Evolutionary conservation across 257 asterid species (phyloP).

Genomic region (Penstemon eatonii): DNA sequence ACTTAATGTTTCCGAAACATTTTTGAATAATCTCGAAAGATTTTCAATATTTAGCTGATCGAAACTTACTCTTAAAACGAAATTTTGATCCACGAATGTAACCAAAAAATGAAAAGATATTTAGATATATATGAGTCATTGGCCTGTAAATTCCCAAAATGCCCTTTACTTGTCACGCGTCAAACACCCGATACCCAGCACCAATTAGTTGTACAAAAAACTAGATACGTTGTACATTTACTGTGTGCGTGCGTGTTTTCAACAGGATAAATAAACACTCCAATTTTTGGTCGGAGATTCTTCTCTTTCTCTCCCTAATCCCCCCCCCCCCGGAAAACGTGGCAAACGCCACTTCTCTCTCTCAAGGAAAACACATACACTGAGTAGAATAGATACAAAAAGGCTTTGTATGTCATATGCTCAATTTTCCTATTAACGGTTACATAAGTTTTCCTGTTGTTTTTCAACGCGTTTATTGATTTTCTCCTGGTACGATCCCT

Average conservation of each 20-base stretch:
- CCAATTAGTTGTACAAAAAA: conserved; percentile 26
- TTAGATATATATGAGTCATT: too few relatives aligned
- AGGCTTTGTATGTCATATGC: conserved; percentile 13
- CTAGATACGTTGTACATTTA: conserved; percentile 31
- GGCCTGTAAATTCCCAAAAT: conserved; percentile 17
- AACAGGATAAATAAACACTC: conserved; percentile 25
- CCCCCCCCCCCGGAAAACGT: conserved; percentile 40
- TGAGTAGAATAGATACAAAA: conserved; percentile 16
- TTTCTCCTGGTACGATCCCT: conserved; percentile 46
- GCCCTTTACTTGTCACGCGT: conserved; percentile 38
- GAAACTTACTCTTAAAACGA: too few relatives aligned
- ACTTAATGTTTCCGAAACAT: too few relatives aligned
- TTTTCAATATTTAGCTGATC: too few relatives aligned
- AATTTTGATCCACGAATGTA: too few relatives aligned
- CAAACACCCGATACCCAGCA: background rate
- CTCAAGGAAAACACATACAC: background rate
- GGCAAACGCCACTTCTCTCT: conserved; percentile 42
- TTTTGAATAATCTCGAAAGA: too few relatives aligned
- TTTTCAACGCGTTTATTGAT: conserved; percentile 10
- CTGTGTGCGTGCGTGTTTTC: conserved; percentile 13
- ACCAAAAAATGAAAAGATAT: too few relatives aligned
- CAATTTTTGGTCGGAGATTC: conserved; percentile 31
- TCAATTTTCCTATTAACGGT: background rate
- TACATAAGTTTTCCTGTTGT: conserved; percentile 18
- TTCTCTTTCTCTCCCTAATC: background rate